Evolutionary conservation across 164 flowering plant genomes (phyloP), one percentile per base, ranked within the genome.

Genomic region (Aristolochia fimbriata): DNA sequence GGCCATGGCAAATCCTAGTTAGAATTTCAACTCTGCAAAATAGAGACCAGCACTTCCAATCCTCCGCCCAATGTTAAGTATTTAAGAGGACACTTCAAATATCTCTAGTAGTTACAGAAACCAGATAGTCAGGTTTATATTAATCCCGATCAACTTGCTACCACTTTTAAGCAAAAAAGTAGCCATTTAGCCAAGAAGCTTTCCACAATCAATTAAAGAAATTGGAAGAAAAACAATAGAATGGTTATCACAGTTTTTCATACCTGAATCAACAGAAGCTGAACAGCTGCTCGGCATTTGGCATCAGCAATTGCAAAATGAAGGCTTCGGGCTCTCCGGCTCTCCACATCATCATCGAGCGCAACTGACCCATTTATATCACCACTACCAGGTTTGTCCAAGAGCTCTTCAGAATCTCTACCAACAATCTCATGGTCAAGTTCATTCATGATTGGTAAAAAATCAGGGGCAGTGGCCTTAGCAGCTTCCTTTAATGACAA

Each of bases 221-320:
- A 37, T 37, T 7, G 43, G 43, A 37, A 37, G 43, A 37, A 37
- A 37, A 37, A 37, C 4, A 10, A 37, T 6, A 37, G 43, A 37
- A 37, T 37, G 43, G 43, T 1, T 3, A 10, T 37, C 43, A 37
- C 11, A 3, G 3, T 31, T 3, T 7, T 31, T 16, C 49, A 22
- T 75, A 93, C 99, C 93, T 94, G 99, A 68, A 91, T 83, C 70
- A 94, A 62, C 60, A 91, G 68, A 71, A 91, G 88, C 68, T 94
- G 99, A 72, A 91, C 86, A 57, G 97, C 95, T 68, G 93, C 84
- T 50, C 96, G 83, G 71, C 95, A 85, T 76, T 88, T 91, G 37
- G 84, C 84, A 76, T 94, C 97, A 59, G 86, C 73, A 59, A 94
- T 71, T 59, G 84, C 81, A 68, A 78, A 69, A 76, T 76, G 79